Percentiles rank a stretch among this genome's conserved stretches.
Conservation (phyloP, 2,329 filamentous ascomycete species). For the Penicillium frequentans region DNA sequence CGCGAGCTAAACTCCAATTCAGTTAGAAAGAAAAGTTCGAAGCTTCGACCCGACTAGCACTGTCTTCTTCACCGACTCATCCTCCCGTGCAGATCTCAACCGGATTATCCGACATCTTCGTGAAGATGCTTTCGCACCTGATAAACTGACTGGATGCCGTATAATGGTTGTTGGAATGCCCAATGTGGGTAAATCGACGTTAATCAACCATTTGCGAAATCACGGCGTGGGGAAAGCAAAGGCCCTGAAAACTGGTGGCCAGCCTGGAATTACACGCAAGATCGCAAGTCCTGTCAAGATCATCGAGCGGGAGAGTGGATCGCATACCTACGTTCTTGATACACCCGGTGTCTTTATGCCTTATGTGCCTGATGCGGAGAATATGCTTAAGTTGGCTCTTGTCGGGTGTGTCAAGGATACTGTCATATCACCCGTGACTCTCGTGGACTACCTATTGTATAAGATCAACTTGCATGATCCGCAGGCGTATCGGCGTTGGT, state of each 20-base stretch:
- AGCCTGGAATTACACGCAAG: conserved; percentile 88
- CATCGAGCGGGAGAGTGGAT: conserved; percentile 54
- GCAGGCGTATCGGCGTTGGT: conserved; percentile 62
- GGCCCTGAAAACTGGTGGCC: conserved; percentile 76
- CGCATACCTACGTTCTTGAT: conserved; percentile 81
- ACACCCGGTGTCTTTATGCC: conserved; percentile 95
- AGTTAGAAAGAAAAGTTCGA: conserved; percentile 36
- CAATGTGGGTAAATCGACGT: conserved; percentile 91
- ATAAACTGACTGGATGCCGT: conserved; percentile 72
- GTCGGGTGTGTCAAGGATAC: conserved; percentile 90
- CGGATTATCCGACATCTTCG: conserved; percentile 35
- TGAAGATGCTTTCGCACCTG: conserved; percentile 30
- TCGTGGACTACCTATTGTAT: conserved; percentile 90
- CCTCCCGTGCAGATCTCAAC: conserved; percentile 30
- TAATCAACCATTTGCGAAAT: conserved; percentile 82
- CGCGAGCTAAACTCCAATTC: not conserved
- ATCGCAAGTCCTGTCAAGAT: conserved; percentile 82
- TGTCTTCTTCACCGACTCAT: conserved; percentile 38
- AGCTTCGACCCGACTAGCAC: conserved; percentile 34
- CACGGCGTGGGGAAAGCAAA: conserved; percentile 66
- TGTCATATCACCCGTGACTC: conserved; percentile 71
- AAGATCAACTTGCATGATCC: conserved; percentile 72
- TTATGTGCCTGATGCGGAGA: conserved; percentile 78
- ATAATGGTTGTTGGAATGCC: conserved; percentile 95
- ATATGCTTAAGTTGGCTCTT: conserved; percentile 93